Evolutionary conservation across 2,329 filamentous ascomycete species (phyloP), one percentile per base, ranked within the genome.

Genomic region (Boeremia exigua): DNA sequence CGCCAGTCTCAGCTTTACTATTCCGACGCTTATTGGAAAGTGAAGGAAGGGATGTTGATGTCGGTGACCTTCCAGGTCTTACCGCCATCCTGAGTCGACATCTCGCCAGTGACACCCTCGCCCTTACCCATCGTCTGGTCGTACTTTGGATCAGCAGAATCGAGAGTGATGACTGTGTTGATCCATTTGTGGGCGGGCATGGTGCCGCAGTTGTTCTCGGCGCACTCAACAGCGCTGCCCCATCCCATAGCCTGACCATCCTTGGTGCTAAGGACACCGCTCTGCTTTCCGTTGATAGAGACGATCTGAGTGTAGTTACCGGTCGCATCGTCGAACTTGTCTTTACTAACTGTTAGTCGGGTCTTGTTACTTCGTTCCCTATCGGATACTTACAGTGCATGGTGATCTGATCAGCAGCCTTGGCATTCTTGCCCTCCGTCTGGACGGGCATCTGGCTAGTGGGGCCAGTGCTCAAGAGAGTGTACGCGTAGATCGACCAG

Each of bases 401-500:
- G 4, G 76, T 79, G 10, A 80, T 68, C 48, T 73, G 58, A 39
- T 77, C 69, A 0, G 66, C 68, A 4, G 60, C 59, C 0, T 48
- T 47, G 9, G 71, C 75, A 5, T 61, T 55, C 2, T 62, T 59
- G 25, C 61, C 58, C 1, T 68, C 54, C 5, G 72, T 71, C 53
- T 78, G 67, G 2, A 78, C 58, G 1, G 73, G 68, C 66, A 66
- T 68, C 58, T 77, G 74, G 1, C 69, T 72, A 33, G 44, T 61
- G 23, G 47, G 14, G 5, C 47, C 54, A 0, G 75, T 79, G 49
- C 63, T 70, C 47, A 75, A 42, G 0, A 80, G 72, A 0, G 78
- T 80, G 62, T 79, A 80, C 6, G 75, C 78, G 58, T 66, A 82
- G 42, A 80, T 69, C 42, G 61, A 73, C 79, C 79, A 82, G n/a